Evolutionary conservation across 202 grass and related monocot genomes (phyloP), one percentile per base, ranked within the genome.

Genomic region (Setaria viridis): DNA sequence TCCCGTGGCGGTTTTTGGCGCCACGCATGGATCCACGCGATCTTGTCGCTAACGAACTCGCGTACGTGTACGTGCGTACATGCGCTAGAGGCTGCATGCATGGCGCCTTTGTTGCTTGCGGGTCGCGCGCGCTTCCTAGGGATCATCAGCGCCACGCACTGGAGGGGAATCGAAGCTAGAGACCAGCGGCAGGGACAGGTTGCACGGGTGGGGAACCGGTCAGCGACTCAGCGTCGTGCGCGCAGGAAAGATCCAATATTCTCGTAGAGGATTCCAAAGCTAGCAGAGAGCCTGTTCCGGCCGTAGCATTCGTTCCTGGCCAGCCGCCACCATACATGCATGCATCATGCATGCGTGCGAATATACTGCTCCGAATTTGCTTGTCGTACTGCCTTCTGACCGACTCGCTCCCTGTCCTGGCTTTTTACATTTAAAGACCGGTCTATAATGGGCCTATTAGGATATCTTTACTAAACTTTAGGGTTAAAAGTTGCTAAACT

Each of bases 191-290:
- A 57, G 47, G 11, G 47, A 49, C 42, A 20, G 65, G 32, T 71
- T 19, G 35, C 0, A 11, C 68, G 58, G 2, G 19, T n/a, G 42
- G 11, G 11, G 81, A 84, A 80, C 35, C 5, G 59, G 87, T 88
- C 81, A 79, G 16, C 19, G 15, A 55, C 51, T 17, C 15, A 6
- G n/a, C 35, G 35, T 37, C 58, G 21, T 60, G 9, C 58, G n/a
- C n/a, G 57, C 57, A 25, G 59, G 4, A 73, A 73, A 51, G 83
- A 78, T 86, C 83, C 83, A 90, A 86, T 21, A 13, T 70, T 67
- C 47, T 41, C 55, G 88, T 67, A 90, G 88, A 63, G 65, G 78
- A 82, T 86, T 59, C 41, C 83, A 78, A 86, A 16, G 88, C 77
- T 62, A 21, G 21, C 13, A 9, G 10, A 33, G 20, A 54, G 37